Conservation (phyloP, 2,329 filamentous ascomycete species). For the Ceratocystis albifundus region DNA sequence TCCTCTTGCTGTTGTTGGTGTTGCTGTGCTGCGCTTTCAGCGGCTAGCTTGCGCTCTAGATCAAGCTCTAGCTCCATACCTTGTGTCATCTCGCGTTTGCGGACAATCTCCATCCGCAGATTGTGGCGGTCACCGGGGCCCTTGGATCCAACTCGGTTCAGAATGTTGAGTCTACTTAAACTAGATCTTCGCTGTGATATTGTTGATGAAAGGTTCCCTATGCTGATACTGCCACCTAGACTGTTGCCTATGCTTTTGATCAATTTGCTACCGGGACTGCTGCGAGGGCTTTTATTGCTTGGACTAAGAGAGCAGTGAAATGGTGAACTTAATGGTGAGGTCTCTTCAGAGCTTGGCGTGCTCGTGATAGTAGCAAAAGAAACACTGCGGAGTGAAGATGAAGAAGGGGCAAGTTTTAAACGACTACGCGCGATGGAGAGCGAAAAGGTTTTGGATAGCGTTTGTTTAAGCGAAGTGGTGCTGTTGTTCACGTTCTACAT, state of each 20-base stretch:
- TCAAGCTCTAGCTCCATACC: conserved; percentile 13
- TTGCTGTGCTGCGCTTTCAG: conserved; percentile 18
- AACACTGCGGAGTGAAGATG: conserved; percentile 5
- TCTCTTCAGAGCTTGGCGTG: neutral
- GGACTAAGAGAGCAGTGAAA: neutral
- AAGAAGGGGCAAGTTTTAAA: neutral
- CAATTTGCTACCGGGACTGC: neutral
- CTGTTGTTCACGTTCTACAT: conserved; percentile 23
- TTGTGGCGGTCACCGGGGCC: conserved; percentile 2
- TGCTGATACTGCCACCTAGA: neutral
- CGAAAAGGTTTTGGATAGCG: conserved; percentile 12
- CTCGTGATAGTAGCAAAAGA: neutral
- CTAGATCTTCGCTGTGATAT: neutral
- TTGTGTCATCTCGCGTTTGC: conserved; percentile 15
- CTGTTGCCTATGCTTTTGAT: conserved; percentile 4
- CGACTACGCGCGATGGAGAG: conserved; percentile 1
- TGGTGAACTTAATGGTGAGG: neutral
- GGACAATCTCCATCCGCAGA: conserved; percentile 20
- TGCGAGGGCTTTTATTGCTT: neutral
- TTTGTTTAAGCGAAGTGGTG: conserved; percentile 14
- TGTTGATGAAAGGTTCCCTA: neutral
- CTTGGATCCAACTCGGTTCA: conserved; percentile 4
- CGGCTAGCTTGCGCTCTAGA: conserved; percentile 12
- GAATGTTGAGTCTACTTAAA: neutral
- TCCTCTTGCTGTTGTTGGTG: neutral